Evolutionary conservation across 2,329 filamentous ascomycete species (phyloP), one percentile per base, ranked within the genome.

Genomic region (Curvularia sp.): DNA sequence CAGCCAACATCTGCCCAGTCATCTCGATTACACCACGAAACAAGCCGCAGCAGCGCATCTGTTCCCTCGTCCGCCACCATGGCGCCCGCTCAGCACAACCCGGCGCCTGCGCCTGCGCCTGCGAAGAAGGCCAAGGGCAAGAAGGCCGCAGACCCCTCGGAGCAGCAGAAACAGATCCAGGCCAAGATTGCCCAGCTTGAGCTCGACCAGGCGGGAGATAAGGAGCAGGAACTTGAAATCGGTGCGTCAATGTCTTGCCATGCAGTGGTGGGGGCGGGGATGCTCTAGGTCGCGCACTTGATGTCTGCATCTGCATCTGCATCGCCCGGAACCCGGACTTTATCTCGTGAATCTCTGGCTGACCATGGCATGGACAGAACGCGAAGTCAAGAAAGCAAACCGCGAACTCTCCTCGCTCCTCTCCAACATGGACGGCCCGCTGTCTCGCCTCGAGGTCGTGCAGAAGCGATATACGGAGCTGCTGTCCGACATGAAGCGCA

Each of bases 121-220:
- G 79, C 85, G 49, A 95, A 93, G 81, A 95, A 95, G 79, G 86
- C 84, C 55, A 96, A 96, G 81, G 87, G 85, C 67, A 96, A 96
- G 81, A 96, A 96, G 80, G 83, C 86, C 9, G 81, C 91, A 64
- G 93, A 97, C 75, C 90, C 92, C 20, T 91, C 87, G 70, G 95
- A 98, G 79, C 93, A 93, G 47, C 92, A 92, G 61, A 96, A 97
- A 79, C 85, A 97, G 64, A 86, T 99, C 51, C 90, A 93, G 63
- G 92, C 93, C 62, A 92, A 96, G 74, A 97, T 99, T 75, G 94
- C 93, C 22, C 95, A 98, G 80, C 83, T 99, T 58, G 95, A 99
- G 78, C 90, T 92, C 63, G 93, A 97, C 83, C 91, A 90, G 49
- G 93, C 93, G 10, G 92, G 92, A 59, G 93, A 97, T 76, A 97